These are phyloP conservation scores for Coemansia sp. DNA, from an alignment of 192 early-diverging fungal species.

Conservation along the genomic window DNA sequence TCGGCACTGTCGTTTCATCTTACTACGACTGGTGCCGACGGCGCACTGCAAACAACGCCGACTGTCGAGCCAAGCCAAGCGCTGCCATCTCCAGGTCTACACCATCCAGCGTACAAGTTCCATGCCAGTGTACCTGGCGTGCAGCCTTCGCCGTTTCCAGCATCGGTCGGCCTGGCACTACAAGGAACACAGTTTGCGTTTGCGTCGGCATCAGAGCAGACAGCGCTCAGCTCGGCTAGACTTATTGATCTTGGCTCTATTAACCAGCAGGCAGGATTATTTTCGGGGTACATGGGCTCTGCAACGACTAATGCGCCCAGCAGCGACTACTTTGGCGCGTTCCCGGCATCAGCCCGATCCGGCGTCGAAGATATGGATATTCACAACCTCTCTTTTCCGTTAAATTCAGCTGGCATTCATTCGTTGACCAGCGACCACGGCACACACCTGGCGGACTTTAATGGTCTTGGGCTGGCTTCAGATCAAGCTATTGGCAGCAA, in stretches of 20 bases:
- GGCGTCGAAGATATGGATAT: slow-evolving; percentile 13
- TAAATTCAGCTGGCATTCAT: not conserved
- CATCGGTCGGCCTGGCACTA: slow-evolving; percentile 6
- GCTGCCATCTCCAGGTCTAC: slow-evolving; percentile 11
- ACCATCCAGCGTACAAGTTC: not conserved
- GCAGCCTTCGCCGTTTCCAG: not conserved
- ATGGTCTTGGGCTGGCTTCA: not conserved
- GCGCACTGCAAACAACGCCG: slow-evolving; percentile 5
- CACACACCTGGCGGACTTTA: not conserved
- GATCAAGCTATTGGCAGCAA: not conserved
- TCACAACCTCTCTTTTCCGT: slow-evolving; percentile 6
- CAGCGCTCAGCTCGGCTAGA: slow-evolving; percentile 1
- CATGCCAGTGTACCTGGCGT: not conserved
- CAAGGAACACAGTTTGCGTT: slow-evolving; percentile 2
- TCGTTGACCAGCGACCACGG: not conserved
- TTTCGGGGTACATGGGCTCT: slow-evolving; percentile 27
- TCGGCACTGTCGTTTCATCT: slow-evolving; percentile 3
- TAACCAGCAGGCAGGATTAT: slow-evolving; percentile 3
- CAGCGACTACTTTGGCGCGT: slow-evolving; percentile 31
- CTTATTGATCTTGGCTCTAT: slow-evolving; percentile 1
- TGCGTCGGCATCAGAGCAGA: not conserved
- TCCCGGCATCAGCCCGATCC: slow-evolving; percentile 5
- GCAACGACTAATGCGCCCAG: slow-evolving; percentile 23
- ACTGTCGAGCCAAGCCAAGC: slow-evolving; percentile 7
- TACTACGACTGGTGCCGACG: slow-evolving; percentile 9